Evolutionary conservation across 257 asterid species (phyloP).

Genomic region (Lantana camara): DNA sequence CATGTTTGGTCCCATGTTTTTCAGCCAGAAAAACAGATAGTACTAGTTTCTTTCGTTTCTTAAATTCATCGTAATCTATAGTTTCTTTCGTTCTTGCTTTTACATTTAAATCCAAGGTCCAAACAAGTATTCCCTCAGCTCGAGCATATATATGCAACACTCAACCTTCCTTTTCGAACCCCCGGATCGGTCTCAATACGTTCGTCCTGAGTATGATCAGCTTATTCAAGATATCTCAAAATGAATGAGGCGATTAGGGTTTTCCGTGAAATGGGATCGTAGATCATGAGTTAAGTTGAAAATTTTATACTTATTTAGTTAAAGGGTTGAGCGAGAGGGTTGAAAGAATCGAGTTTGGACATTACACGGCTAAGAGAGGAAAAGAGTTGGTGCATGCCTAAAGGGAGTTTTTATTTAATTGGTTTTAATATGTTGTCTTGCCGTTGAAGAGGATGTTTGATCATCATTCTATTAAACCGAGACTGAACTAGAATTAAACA

Average conservation of each 20-base stretch:
- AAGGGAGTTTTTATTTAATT: conserved; percentile 54
- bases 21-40: too few species aligned
- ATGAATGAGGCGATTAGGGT: conserved; percentile 81
- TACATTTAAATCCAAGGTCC: too few species aligned
- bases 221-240: conserved; percentile 71
- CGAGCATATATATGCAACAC: conserved; percentile 91
- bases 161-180: too few species aligned
- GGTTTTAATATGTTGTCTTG: conserved; percentile 76
- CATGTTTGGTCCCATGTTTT: too few species aligned
- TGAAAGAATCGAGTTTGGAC: conserved; percentile 54
- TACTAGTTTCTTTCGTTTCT: too few species aligned
- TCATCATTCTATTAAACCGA: too few species aligned
- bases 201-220: conserved; percentile 83
- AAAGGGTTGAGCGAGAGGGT: conserved; percentile 84
- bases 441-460: conserved; percentile 71
- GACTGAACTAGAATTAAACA: too few species aligned
- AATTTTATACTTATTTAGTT: conserved; percentile 67
- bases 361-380: conserved; percentile 67
- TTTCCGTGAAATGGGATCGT: conserved; percentile 90
- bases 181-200: conserved; percentile 79
- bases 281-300: conserved; percentile 81
- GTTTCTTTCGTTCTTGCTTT: too few species aligned
- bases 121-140: too few species aligned
- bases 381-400: conserved; percentile 64
- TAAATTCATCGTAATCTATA: too few species aligned